Base-by-base conservation (phyloP, 331 rosid genomes). In the Malus hybrid region DNA sequence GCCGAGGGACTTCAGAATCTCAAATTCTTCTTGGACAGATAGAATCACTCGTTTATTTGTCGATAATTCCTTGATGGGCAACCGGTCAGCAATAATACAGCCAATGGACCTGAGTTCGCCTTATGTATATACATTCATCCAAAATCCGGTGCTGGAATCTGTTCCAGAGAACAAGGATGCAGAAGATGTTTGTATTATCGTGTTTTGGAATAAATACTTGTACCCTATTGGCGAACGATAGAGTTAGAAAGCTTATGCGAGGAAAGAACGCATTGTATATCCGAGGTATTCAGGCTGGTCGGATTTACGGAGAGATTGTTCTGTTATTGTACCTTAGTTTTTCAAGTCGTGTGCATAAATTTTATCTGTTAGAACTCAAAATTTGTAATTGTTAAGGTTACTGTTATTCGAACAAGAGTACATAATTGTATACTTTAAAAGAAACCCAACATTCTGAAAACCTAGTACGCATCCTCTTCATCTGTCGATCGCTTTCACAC, bases 1-100 rank as follows among this genome's bases (percentile, higher is more conserved):
- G 89, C 95, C 1, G 93, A 91, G 75, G 98, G 95, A 48, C 97
- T 93, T 76, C 90, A 88, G 67, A 87, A 78, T 76, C 84, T 91
- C 63, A 91, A 82, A 75, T 79, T 56, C 86, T 78, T 79, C 22
- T 81, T 91, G 70, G 84, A 89, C 81, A 73, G 82, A 58, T 81
- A 82, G 53, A 75, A 28, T 10, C 18, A 58, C 68, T 22, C 32
- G 67, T 55, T 39, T 32, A 63, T 61, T 39, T 5, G 60, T 16
- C 14, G n/a, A 56, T 66, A 69, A 70, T 22, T 66, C 50, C 44
- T 70, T 50, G 70, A 72, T 55, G 57, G 44, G 28, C 39, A n/a
- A 42, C 33, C 68, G 60, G 64, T 63, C 67, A 29, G 53, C 18
- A 66, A 64, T 16, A 57, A 32, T 22, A 24, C 46, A 14, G 68